phyloP scores from a whole-genome alignment of 352 stramenopile genomes.

The Phytopythium vexans region DNA sequence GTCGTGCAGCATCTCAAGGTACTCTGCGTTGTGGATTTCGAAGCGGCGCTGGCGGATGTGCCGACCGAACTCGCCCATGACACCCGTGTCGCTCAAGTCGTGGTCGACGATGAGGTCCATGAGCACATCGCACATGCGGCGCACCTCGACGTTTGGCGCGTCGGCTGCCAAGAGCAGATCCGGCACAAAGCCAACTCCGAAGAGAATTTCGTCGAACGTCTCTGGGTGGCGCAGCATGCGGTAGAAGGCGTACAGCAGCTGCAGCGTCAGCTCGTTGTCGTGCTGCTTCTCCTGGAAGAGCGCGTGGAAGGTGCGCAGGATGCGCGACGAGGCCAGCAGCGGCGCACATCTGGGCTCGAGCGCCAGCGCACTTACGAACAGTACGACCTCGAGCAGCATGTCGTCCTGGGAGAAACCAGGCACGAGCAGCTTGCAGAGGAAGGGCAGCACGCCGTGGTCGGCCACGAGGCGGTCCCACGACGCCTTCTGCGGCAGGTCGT shows the following conservation, averaged over 20 bases:
- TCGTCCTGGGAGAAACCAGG: conserved; percentile 92
- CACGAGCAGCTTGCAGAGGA: conserved; percentile 91
- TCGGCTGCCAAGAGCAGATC: conserved; percentile 77
- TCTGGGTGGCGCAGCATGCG: conserved; percentile 67
- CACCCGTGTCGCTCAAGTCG: conserved; percentile 54
- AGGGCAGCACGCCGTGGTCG: conserved; percentile 85
- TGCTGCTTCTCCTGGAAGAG: conserved; percentile 87
- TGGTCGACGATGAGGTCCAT: conserved; percentile 85
- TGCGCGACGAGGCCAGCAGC: conserved; percentile 64
- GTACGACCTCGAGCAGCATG: conserved; percentile 89
- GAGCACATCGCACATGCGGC: conserved; percentile 82
- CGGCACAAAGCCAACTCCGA: conserved; percentile 54
- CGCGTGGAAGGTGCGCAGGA: conserved; percentile 73
- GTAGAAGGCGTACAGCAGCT: conserved; percentile 81
- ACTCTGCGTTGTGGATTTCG: conserved; percentile 87
- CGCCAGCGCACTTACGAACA: conserved; percentile 77
- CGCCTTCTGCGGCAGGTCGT: conserved; percentile 85
- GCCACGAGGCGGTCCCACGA: conserved; percentile 89
- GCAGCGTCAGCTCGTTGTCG: conserved; percentile 81
- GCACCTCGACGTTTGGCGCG: conserved; percentile 76
- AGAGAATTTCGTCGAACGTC: conserved; percentile 81
- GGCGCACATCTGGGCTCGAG: conserved; percentile 83
- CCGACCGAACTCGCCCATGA: conserved; percentile 68
- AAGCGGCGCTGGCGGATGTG: conserved; percentile 81
- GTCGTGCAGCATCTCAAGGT: conserved; percentile 80